Evolutionary conservation across 1,284 basidiomycete genomes (phyloP), one percentile per base, ranked within the genome.

Genomic region (Tausonia pullulans): DNA sequence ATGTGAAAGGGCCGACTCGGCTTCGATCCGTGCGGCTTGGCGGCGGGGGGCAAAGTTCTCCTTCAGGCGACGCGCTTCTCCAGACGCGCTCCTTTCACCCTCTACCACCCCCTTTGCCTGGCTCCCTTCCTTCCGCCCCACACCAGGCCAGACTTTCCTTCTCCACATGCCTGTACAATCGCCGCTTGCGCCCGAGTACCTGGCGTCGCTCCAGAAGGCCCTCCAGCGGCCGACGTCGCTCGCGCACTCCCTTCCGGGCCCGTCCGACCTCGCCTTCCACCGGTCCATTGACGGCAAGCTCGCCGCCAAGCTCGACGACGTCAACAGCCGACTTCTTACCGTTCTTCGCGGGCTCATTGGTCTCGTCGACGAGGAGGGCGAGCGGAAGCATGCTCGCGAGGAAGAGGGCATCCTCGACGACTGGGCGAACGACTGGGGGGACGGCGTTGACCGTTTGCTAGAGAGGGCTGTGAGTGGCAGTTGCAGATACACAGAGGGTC

Each of bases 361-460:
- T 40, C 51, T 64, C 8, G 67, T 69, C 14, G 52, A 60, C 1
- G 54, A 53, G 63, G 52, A 65, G 61, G 55, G 66, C 65, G 50
- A 58, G 43, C 67, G 69, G 45, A 71, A 73, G 41, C 71, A 70
- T 58, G 71, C 88, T 61, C 79, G 81, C 67, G 82, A 79, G 63
- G 82, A 87, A 70, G 90, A 93, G 68, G 87, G 93, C 76, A 80
- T 94, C 1, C 76, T 86, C 39, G 91, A 95, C 72, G 83, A 83
- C 68, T 96, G 92, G 74, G 82, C 86, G 68, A 79, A 82, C n/a
- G 73, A 71, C 45, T 81, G 95, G 0, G 86, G 90, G 14, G 90
- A 94, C 72, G 78, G 84, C 0, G 83, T 96, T 77, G 95, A 98
- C 74, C 81, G 83, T 50, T 74, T 97, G 63, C 77, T 96, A 64